Evolutionary conservation across 208 protist species (phyloP), one percentile per base, ranked within the genome.

Genomic region (Leishmania mexicana): DNA sequence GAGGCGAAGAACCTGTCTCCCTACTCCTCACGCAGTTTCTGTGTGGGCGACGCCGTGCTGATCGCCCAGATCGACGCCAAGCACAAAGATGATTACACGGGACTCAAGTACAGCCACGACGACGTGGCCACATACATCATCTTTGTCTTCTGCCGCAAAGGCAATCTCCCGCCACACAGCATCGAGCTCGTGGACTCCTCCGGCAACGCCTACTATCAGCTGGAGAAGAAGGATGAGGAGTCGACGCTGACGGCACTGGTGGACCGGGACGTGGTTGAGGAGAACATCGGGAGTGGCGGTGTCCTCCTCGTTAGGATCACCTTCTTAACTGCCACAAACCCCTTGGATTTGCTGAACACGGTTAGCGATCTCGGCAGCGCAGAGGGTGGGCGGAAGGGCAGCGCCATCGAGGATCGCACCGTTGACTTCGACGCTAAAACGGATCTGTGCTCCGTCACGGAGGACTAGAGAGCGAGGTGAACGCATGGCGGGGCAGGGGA

Each of bases 111-210:
- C 76, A 78, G 84, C 81, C 51, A 87, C 4, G 60, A 84, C 0
- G 84, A 92, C 75, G 86, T 95, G 40, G 60, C 81, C 49, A 84
- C 85, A 5, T 84, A 94, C 67, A 87, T 96, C 54, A 77, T 97
- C 74, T 95, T 96, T 76, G 72, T 96, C 57, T 96, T 97, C 86
- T 89, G 83, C 58, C 91, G 92, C 65, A 93, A 90, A 51, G 87
- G 89, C 21, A 77, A 81, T 24, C 79, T 95, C n/a, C 93, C 92
- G 28, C 85, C 89, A 21, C 92, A 97, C 88, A 90, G 83, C 77
- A 89, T 97, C 68, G 89, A 95, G 67, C 79, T 95, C 11, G 64
- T 97, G 65, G 86, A 93, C 78, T 71, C 78, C 65, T 57, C 81
- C 0, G 86, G 87, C 71, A 79, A 88, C 53, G 64, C 80, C 53